phyloP scores from a whole-genome alignment of 352 stramenopile genomes.

The Aphanomyces euteiches region DNA sequence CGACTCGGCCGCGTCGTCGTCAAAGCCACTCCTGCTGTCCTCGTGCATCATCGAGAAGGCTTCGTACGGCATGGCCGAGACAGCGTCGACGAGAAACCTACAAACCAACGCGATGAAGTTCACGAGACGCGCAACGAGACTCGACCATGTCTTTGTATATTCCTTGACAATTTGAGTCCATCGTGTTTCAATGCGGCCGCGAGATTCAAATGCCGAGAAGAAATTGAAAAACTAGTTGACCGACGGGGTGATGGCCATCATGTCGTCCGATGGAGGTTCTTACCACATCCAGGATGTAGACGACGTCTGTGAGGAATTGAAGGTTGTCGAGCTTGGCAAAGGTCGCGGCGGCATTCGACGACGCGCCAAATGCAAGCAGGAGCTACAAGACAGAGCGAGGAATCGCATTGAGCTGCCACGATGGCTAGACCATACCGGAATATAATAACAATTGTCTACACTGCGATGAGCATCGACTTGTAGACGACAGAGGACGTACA shows the following conservation, averaged over 20 bases:
- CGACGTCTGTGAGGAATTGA: conserved; percentile 55
- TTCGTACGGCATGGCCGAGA: conserved; percentile 73
- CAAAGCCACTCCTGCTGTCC: too few relatives aligned
- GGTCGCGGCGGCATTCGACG: conserved; percentile 27
- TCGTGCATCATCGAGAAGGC: conserved; percentile 34
- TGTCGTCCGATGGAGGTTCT: not conserved
- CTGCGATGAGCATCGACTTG: not conserved
- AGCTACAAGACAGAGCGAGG: conserved; percentile 44
- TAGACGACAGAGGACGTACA: conserved; percentile 39
- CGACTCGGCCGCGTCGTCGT: too few relatives aligned
- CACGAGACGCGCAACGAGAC: too few relatives aligned
- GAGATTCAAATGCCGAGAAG: conserved; percentile 60
- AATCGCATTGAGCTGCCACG: not conserved
- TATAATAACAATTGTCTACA: conserved; percentile 69
- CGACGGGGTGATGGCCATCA: not conserved
- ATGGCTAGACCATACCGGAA: conserved; percentile 44
- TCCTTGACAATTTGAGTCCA: conserved; percentile 44
- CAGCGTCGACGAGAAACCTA: conserved; percentile 61
- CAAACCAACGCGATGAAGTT: too few relatives aligned
- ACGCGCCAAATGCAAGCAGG: conserved; percentile 52
- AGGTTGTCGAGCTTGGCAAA: conserved; percentile 44
- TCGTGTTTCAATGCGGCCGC: conserved; percentile 51
- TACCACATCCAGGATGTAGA: conserved; percentile 56
- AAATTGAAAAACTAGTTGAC: conserved; percentile 57
- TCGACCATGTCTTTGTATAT: conserved; percentile 54